Evolutionary conservation across 2,329 filamentous ascomycete genomes (phyloP).

Genomic region (Thielaviopsis ethacetica): DNA sequence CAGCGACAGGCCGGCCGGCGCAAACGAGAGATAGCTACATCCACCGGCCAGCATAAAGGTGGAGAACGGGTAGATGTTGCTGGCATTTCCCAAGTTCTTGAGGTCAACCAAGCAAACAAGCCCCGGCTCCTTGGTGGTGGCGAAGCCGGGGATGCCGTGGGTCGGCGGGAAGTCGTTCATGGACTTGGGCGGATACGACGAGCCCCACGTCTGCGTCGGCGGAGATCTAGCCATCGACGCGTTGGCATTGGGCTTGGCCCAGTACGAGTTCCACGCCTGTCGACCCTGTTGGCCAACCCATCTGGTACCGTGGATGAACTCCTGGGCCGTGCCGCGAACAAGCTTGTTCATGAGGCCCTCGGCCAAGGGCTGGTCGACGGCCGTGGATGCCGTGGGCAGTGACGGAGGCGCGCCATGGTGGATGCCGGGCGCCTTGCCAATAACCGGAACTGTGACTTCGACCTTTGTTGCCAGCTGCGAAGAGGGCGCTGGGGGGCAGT

Average conservation of each 20-base stretch:
- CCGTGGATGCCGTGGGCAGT: conserved; percentile 47
- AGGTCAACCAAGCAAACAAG: conserved; percentile 62
- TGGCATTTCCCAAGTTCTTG: conserved; percentile 36
- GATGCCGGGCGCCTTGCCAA: conserved; percentile 39
- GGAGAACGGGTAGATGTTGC: conserved; percentile 43
- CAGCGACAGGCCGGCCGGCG: conserved; percentile 54
- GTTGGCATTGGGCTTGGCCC: conserved; percentile 35
- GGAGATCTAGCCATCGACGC: conserved; percentile 29
- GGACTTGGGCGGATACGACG: conserved; percentile 19
- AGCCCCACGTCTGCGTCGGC: conserved; percentile 27
- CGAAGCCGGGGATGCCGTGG: conserved; percentile 45
- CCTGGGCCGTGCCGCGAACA: conserved; percentile 64
- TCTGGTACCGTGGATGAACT: conserved; percentile 55
- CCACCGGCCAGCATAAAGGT: conserved; percentile 58
- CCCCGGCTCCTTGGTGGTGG: conserved; percentile 47
- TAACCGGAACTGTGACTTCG: conserved; percentile 37
- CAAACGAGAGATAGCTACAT: conserved; percentile 67
- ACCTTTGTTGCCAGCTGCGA: conserved; percentile 56
- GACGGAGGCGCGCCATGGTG: conserved; percentile 50
- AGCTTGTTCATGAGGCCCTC: conserved; percentile 61
- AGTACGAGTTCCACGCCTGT: conserved; percentile 68
- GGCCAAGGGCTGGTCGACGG: conserved; percentile 54
- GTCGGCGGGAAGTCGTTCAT: conserved; percentile 53
- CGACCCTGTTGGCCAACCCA: conserved; percentile 65
- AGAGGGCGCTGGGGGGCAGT: conserved; percentile 56